Base-by-base conservation (phyloP, 2,329 filamentous ascomycete species). In the Atkinsonella texensis region DNA sequence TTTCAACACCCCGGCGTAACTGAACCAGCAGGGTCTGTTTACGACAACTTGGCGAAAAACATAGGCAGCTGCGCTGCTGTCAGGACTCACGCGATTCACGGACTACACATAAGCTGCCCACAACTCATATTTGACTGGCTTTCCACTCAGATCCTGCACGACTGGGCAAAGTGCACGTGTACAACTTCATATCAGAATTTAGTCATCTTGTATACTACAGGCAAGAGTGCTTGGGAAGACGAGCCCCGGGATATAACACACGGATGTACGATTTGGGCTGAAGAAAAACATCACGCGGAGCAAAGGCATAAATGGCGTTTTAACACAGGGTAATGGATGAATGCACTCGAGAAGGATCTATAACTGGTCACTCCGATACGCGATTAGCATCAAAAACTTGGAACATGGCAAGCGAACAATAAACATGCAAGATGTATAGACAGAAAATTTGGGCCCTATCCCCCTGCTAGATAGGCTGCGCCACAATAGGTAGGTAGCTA, bases 1-100 rank as follows among this genome's bases (percentile, higher is more conserved):
- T 6, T 72, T 75, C 53, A 61, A 71, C 53, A 68, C 68, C 8
- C 63, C 65, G 13, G 64, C 66, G 7, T 70, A 62, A 59, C 40
- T 13, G 17, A 45, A 38, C 13, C 18, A 38, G 4, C 43, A 47
- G 7, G 13, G 35, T 38, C 15, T 17, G 10, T 12, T n/a, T 17
- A 15, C 15, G 23, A 18, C 13, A 18, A 31, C 18, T 12, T 12
- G 15, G 15, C 15, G 44, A 31, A 20, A 33, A 23, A 20, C 44
- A 15, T 8, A 23, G 28, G 7, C 28, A 28, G 5, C 28, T 1
- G 2, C 2, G 28, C 28, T 28, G 28, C 28, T 28, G 28, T 28
- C 7, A 12, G n/a, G 41, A 17, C 20, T 12, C n/a, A 18, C 10
- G 8, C 10, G 17, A 43, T 43, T 28, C 4, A 35, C 7, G 28